A percentile compares a stretch with the other conserved stretches of the same genome.
phyloP scores from a whole-genome alignment of 1,139 yeast species.

The Nakaseomyces uthaithaninus region DNA sequence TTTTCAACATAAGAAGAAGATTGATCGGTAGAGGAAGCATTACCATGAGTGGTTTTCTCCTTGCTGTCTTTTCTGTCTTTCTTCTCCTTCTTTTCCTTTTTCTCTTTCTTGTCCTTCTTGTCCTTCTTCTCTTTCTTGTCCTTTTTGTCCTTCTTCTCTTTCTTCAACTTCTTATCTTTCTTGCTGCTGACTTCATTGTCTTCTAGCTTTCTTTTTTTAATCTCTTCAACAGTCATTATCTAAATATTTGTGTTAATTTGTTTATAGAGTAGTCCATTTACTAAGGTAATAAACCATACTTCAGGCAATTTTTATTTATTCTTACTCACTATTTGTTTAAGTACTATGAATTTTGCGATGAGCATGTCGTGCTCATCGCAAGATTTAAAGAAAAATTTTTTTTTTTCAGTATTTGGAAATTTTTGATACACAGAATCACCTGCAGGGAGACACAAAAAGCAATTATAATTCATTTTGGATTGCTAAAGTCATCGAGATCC shows the following conservation, averaged over 20 bases:
- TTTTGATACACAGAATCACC: not conserved
- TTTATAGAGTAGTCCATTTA: not conserved
- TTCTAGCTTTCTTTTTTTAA: slow-evolving; percentile 32
- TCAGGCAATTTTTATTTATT: too few relatives aligned
- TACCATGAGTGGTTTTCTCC: slow-evolving; percentile 11
- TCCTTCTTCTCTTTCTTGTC: slow-evolving; percentile 36
- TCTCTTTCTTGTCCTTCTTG: slow-evolving; percentile 30
- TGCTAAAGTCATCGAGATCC: too few relatives aligned
- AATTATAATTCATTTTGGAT: too few relatives aligned
- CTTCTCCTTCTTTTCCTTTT: slow-evolving; percentile 23
- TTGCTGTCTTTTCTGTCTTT: slow-evolving; percentile 15
- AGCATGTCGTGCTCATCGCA: slow-evolving; percentile 7
- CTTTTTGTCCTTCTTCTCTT: slow-evolving; percentile 37
- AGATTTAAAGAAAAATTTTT: not conserved
- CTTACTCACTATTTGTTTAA: slow-evolving; percentile 41
- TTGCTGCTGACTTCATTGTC: slow-evolving; percentile 27
- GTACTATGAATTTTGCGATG: not conserved
- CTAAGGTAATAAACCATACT: too few relatives aligned
- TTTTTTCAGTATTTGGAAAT: not conserved
- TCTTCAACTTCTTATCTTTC: slow-evolving; percentile 31
- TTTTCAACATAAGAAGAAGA: slow-evolving; percentile 21
- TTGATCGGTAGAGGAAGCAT: not conserved
- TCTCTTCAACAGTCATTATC: slow-evolving; percentile 41
- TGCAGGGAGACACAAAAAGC: not conserved
- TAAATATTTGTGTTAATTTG: not conserved